Evolutionary conservation across 768 basidiomycete genomes (phyloP), one percentile per base, ranked within the genome.

Genomic region (Trametes maxima): DNA sequence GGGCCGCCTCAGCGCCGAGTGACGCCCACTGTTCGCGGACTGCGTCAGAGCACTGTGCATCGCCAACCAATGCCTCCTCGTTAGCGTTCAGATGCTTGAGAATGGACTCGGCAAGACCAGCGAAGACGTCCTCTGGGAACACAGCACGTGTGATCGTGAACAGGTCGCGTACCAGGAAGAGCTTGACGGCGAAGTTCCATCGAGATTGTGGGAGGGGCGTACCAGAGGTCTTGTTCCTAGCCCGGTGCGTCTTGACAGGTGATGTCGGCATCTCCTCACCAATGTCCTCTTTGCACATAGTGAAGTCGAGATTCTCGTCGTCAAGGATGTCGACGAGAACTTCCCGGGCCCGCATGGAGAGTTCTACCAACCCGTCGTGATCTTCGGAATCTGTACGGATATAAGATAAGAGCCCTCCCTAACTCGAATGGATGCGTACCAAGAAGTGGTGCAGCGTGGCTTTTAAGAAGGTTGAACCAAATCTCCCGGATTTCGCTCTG

Each of bases 401-500:
- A 10, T 46, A 14, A 60, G 53, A 13, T 33, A 24, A 45, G 45
- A 14, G 2, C 1, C n/a, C 53, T 0, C 0, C 3, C 28, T 22
- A 17, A 24, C n/a, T 7, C 3, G 22, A 35, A 60, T 22, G 14
- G 28, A 37, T 10, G 68, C 74, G 17, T 39, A 85, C 86, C 79
- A 75, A 83, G 74, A 5, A 83, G 71, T 51, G 72, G 67, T 0
- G 76, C 67, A 16, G 84, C 77, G 35, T 82, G 82, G 2, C 81
- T 78, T 52, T 76, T 78, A 40, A 89, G 64, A 35, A 91, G 69
- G 43, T 81, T 80, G 39, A 79, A 74, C 89, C 88, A 91, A 8
- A 85, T 77, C 14, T 75, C 76, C 7, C 82, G 67, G 3, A 88
- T 72, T 60, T 85, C 82, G 1, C 67, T 63, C 81, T 85, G 52